phyloP scores from a whole-genome alignment of 2,329 filamentous ascomycete species.

The Cladosporium sphaerospermum region DNA sequence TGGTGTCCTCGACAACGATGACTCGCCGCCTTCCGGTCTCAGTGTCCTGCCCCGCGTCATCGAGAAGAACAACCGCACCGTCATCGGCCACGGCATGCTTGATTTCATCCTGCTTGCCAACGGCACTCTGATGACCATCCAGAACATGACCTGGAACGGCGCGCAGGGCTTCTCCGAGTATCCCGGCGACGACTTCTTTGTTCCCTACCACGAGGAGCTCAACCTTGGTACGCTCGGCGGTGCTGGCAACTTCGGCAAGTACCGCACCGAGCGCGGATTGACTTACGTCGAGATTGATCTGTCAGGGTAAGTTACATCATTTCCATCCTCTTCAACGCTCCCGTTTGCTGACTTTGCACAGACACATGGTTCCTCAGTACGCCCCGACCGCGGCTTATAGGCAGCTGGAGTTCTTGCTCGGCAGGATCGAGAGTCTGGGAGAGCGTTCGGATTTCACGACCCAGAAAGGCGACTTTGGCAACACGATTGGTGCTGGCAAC shows the following conservation, averaged over 20 bases:
- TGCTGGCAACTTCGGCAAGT: slow-evolving; percentile 62
- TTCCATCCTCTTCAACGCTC: slow-evolving; percentile 2
- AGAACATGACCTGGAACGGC: slow-evolving; percentile 78
- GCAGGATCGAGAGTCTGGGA: slow-evolving; percentile 55
- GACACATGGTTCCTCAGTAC: slow-evolving; percentile 50
- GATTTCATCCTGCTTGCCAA: slow-evolving; percentile 64
- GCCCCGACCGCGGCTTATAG: slow-evolving; percentile 62
- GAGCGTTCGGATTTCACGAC: slow-evolving; percentile 32
- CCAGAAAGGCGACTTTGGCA: slow-evolving; percentile 23
- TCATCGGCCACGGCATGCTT: slow-evolving; percentile 65
- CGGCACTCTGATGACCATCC: slow-evolving; percentile 64
- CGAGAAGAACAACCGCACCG: slow-evolving; percentile 63
- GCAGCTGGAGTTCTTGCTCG: slow-evolving; percentile 69
- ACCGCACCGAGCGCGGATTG: slow-evolving; percentile 67
- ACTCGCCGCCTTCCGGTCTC: slow-evolving; percentile 49
- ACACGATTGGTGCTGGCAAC: background rate
- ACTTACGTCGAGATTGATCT: slow-evolving; percentile 62
- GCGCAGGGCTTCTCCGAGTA: slow-evolving; percentile 59
- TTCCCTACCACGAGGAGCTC: slow-evolving; percentile 55
- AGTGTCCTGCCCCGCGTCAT: slow-evolving; percentile 64
- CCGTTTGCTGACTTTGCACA: background rate
- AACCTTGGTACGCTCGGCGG: slow-evolving; percentile 47
- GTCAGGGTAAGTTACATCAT: slow-evolving; percentile 35
- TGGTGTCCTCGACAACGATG: slow-evolving; percentile 46
- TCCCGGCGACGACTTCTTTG: slow-evolving; percentile 60